phyloP scores from a whole-genome alignment of 805 yeast species.

The Zygoascus tannicola region DNA sequence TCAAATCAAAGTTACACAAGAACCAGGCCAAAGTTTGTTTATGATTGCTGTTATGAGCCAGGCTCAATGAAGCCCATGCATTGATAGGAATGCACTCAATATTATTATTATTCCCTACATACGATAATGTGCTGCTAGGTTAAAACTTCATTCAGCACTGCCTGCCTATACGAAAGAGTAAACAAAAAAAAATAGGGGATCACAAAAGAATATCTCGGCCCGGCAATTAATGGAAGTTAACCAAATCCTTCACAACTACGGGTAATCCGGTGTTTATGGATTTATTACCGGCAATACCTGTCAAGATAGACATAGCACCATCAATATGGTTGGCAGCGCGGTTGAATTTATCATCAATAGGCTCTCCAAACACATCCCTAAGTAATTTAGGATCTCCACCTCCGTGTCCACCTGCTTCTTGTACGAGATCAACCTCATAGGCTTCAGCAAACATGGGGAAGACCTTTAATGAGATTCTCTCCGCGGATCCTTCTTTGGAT shows the following conservation, averaged over 20 bases:
- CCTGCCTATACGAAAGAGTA: too few species aligned
- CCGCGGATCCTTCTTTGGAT: constrained; percentile 9
- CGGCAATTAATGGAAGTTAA: constrained; percentile 2
- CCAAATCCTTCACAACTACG: constrained; percentile 9
- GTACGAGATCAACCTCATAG: constrained; percentile 7
- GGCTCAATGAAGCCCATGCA: too few species aligned
- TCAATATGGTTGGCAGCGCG: constrained; percentile 12
- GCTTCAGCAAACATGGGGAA: constrained; percentile 9
- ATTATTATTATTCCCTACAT: too few species aligned
- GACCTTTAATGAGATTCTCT: constrained; percentile 8
- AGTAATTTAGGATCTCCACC: constrained; percentile 13
- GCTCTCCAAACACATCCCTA: constrained; percentile 11
- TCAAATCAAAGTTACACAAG: too few species aligned
- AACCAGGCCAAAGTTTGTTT: too few species aligned
- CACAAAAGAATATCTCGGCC: too few species aligned
- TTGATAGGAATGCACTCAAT: too few species aligned
- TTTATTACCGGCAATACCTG: constrained; percentile 12
- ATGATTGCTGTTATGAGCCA: too few species aligned
- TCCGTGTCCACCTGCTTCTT: constrained; percentile 10
- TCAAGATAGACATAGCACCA: constrained; percentile 12
- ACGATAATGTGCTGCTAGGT: too few species aligned
- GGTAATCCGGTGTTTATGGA: constrained; percentile 11
- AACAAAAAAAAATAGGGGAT: too few species aligned
- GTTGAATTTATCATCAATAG: constrained; percentile 9
- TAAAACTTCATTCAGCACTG: too few species aligned